A percentile compares a stretch with the other conserved stretches of the same genome.
These are phyloP conservation scores for Alternaria ventricosa DNA, from an alignment of 2,329 filamentous ascomycete genomes.

Conservation along the genomic window DNA sequence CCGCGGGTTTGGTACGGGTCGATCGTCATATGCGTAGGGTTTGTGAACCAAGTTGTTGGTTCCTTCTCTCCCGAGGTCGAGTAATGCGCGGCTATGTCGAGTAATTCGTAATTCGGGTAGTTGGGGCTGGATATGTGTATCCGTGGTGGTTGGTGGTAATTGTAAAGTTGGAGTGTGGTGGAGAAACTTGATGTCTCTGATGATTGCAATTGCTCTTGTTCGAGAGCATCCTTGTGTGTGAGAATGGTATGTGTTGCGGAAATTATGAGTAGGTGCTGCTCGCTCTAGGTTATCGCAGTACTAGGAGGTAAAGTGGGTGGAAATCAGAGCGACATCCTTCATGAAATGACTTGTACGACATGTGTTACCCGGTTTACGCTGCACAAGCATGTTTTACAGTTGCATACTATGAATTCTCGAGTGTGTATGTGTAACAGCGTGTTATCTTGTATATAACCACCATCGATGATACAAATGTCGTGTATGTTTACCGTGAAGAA, in stretches of 20 bases:
- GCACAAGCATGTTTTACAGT: not conserved
- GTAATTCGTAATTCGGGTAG: not conserved
- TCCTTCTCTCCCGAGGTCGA: not conserved
- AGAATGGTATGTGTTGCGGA: not conserved
- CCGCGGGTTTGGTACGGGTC: not conserved
- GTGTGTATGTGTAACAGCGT: not conserved
- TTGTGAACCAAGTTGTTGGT: not conserved
- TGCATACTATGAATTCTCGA: not conserved
- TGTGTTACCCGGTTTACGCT: not conserved
- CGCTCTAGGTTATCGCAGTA: not conserved
- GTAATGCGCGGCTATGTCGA: not conserved
- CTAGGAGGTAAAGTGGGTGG: not conserved
- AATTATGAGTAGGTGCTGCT: not conserved
- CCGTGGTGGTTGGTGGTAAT: not conserved
- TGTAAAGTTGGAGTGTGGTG: not conserved
- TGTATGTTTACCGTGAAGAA: not conserved
- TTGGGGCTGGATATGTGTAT: not conserved
- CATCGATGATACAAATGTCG: not conserved
- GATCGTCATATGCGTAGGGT: not conserved
- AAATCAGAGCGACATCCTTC: not conserved
- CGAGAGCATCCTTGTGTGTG: not conserved
- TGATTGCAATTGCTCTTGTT: not conserved
- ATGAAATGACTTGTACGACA: not conserved
- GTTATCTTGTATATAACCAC: accelerated
- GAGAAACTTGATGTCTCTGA: not conserved